Base-by-base conservation (phyloP, 108 stramenopile genomes). In the Cyclostephanos invisitatus region DNA sequence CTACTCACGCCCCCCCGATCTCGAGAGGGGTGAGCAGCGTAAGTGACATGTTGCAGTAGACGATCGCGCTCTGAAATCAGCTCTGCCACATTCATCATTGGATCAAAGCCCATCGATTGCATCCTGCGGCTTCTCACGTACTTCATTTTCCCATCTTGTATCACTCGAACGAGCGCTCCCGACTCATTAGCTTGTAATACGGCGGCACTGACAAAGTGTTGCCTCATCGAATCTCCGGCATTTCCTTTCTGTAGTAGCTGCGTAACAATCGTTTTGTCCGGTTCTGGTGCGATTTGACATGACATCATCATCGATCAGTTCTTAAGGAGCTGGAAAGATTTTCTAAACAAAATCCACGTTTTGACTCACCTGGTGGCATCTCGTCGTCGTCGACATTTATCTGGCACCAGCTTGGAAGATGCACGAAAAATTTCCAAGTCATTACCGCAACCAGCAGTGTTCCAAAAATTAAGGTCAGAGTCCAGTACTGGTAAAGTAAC, bases 181-280 rank as follows among this genome's bases (percentile, higher is more conserved):
- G 80, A 73, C 60, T 81, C 80, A 51, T 81, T 81, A 8, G 80
- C 80, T 61, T 81, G 80, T 46, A 81, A 61, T 8, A 81, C 76
- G 27, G 80, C 80, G 20, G 80, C 75, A 62, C 80, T 81, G 72
- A 81, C 80, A 62, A 55, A 81, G 29, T 67, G 11, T 55, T 81
- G 80, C 21, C 42, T 77, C 60, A 81, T 73, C 29, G 70, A 42
- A 67, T 81, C 80, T 62, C 63, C 75, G 17, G 65, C 66, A 12
- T 77, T 76, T 8, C 79, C 74, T 11, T 70, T 75, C 42, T 81
- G 67, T 20, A 80, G 70, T 57, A 80, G 70, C 48, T 53, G 40
- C 11, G 74, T 72, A 29, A 80, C 40, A 38, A 77, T 46, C 11
- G 80, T 81, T 54, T 77, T 76, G 5, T 81, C 72, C 24, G 80